phyloP scores from a whole-genome alignment of 306 rosid genomes.

The Begonia loranthoides region DNA sequence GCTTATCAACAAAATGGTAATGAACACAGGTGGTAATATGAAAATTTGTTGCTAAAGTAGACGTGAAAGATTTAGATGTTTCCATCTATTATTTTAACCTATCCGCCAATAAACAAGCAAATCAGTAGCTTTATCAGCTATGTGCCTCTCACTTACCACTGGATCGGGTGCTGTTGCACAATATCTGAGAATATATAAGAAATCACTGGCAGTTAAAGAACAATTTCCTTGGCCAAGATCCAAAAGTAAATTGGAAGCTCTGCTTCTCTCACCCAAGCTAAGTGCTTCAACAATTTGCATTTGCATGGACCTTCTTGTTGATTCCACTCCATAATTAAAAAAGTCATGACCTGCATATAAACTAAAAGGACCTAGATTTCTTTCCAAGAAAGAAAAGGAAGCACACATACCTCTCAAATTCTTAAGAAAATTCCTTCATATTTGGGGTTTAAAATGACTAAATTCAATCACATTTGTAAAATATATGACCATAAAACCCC shows the following conservation, averaged over 20 bases:
- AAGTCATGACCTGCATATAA: slow-evolving; percentile 22
- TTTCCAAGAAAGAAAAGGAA: too few relatives aligned
- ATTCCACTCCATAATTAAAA: slow-evolving; percentile 18
- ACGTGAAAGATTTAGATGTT: not conserved
- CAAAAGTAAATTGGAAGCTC: slow-evolving; percentile 50
- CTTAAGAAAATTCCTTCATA: not conserved
- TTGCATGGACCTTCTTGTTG: slow-evolving; percentile 23
- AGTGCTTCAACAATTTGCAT: slow-evolving; percentile 51
- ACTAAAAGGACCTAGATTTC: not conserved
- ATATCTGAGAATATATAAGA: slow-evolving; percentile 37
- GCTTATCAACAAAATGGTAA: not conserved
- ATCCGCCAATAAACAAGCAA: not conserved
- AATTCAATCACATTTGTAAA: too few relatives aligned
- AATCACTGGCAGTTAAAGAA: slow-evolving; percentile 40
- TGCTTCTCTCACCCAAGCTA: slow-evolving; percentile 34
- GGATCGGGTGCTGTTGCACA: slow-evolving; percentile 74
- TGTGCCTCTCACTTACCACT: slow-evolving; percentile 32
- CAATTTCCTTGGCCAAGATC: slow-evolving; percentile 32
- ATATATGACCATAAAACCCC: too few relatives aligned
- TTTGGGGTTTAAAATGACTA: not conserved
- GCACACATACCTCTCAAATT: slow-evolving; percentile 4
- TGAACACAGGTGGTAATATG: not conserved
- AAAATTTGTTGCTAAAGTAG: not conserved
- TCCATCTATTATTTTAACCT: not conserved
- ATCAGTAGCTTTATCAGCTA: not conserved